Base-by-base conservation (phyloP, 805 yeast genomes). In the Lachancea thermotolerans region DNA sequence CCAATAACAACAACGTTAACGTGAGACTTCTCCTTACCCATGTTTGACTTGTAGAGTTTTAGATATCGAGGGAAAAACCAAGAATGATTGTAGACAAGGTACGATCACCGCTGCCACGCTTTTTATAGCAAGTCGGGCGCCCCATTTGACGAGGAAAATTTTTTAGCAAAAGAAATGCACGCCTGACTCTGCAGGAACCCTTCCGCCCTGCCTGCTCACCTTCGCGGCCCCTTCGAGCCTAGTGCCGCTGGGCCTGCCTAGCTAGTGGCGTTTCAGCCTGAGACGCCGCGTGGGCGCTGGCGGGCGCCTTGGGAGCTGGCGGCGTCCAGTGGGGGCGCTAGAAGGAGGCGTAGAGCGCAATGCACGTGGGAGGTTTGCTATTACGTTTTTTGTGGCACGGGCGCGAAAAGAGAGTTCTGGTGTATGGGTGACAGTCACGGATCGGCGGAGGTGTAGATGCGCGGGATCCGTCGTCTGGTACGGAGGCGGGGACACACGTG, bases 1-100 rank as follows among this genome's bases (percentile, higher is more conserved):
- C 98, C 99, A 76, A 91, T 91, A 73, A 93, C 98, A 76, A 93
- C 99, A 79, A 91, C 95, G 96, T 91, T 91, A 81, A 91, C 86
- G 86, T 91, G 98, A 77, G 79, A 69, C 85, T 91, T 90, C 70
- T 82, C 96, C 77, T 88, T 88, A 82, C 96, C 96, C 95, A 63
- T 60, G 57, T 69, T 55, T 67, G 46, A 42, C 55, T 57, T 51
- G 41, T 38, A 34, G 28, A 33, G 33, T 44, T 31, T 55, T 45
- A 32, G 48, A 39, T 47, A 34, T 12, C 33, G 33, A 30, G 14
- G 8, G 14, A 30, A 30, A 4, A 30, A 12, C 33, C 33, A 30
- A 14, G 33, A 12, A 9, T 30, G 33, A 30, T 30, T 30, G 5
- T 12, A 9, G 14, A 30, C 9, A 30, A 30, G 33, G 3, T 12